These are phyloP conservation scores for Gracilaria domingensis DNA, from an alignment of 23 red algal genomes.

Conservation along the genomic window DNA sequence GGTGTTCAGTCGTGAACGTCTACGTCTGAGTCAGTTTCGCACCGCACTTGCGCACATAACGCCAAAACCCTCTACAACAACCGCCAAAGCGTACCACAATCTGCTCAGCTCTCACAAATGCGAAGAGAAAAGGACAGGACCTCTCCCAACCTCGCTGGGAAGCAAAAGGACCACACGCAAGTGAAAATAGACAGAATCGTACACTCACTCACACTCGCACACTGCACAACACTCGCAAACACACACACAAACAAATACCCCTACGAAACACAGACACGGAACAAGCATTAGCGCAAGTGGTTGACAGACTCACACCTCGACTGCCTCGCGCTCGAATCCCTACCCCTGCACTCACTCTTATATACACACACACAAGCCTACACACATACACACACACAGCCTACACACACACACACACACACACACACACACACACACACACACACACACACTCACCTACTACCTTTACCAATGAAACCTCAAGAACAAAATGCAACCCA, in stretches of 20 bases:
- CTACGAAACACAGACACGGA: not conserved
- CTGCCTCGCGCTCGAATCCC: not conserved
- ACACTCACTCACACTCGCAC: not conserved
- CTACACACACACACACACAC: not conserved
- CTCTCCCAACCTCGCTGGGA: too few species aligned
- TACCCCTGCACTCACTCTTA: not conserved
- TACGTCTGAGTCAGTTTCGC: too few species aligned
- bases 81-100: too few species aligned
- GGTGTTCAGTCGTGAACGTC: too few species aligned
- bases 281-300: not conserved
- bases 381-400: not conserved
- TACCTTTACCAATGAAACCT: constrained; percentile 43
- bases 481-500: constrained; percentile 29
- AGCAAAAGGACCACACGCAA: not conserved
- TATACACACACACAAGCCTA: not conserved
- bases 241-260: constrained; percentile 1
- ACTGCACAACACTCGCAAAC: not conserved
- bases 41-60: too few species aligned
- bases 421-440: constrained; percentile 41
- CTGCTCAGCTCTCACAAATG: too few species aligned
- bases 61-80: too few species aligned
- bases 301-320: not conserved
- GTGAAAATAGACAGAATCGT: not conserved
- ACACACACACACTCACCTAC: constrained; percentile 39
- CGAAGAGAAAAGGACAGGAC: too few species aligned